Conservation (phyloP, 2,329 filamentous ascomycete genomes). For the Ascochyta rabiei region DNA sequence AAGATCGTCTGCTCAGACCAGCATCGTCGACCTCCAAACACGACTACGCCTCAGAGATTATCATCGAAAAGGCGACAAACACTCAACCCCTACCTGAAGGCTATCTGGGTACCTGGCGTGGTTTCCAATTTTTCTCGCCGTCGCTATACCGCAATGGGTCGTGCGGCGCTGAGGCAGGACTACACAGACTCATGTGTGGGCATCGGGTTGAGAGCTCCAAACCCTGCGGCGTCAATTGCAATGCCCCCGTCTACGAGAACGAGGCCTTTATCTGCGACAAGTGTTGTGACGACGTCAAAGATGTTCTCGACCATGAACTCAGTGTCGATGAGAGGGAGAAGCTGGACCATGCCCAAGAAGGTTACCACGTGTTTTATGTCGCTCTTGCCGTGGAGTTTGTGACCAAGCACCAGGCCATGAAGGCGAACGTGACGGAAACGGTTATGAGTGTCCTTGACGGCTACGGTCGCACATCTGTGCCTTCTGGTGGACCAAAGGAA, state of each 20-base stretch:
- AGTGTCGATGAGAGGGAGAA: background rate
- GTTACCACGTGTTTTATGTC: background rate
- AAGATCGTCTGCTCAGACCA: background rate
- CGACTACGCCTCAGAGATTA: background rate
- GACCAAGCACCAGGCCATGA: background rate
- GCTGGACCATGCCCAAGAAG: background rate
- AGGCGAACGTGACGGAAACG: background rate
- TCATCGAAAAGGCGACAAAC: background rate
- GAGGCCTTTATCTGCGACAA: background rate
- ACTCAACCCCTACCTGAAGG: background rate
- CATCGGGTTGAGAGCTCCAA: background rate
- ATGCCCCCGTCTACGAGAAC: background rate
- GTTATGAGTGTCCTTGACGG: background rate
- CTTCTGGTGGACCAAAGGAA: background rate
- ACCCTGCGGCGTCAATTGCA: background rate
- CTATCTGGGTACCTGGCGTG: background rate
- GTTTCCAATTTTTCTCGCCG: background rate
- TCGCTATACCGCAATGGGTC: background rate
- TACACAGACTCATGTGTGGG: background rate
- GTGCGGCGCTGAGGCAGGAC: background rate
- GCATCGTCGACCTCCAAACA: background rate
- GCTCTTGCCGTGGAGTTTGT: background rate
- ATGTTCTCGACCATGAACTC: background rate
- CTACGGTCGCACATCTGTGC: background rate
- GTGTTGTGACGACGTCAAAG: background rate